Conservation (phyloP, 768 basidiomycete genomes). For the Kwoniella dejecticola region DNA sequence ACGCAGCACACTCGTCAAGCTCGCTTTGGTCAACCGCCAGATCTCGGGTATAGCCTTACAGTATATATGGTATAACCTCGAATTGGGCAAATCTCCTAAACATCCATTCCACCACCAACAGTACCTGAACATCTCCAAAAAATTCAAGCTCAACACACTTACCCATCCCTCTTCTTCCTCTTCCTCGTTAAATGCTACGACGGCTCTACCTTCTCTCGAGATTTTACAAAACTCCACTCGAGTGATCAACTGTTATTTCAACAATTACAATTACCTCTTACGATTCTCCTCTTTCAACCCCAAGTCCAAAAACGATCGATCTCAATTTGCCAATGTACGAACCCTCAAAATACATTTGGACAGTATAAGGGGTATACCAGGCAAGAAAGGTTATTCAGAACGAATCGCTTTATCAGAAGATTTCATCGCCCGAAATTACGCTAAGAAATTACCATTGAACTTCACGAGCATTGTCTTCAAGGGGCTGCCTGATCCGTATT, state of each 20-base stretch:
- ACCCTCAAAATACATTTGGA: conserved; percentile 2
- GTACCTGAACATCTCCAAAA: background rate
- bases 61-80: background rate
- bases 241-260: conserved; percentile 1
- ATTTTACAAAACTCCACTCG: background rate
- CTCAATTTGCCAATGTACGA: background rate
- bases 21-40: background rate
- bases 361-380: background rate
- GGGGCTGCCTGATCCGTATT: conserved; percentile 1
- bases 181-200: background rate
- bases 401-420: conserved; percentile 1
- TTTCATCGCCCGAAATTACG: background rate
- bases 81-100: background rate
- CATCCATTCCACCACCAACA: background rate
- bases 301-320: background rate
- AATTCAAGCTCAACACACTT: background rate
- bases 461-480: background rate
- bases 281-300: background rate
- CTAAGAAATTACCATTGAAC: background rate
- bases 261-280: background rate
- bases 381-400: background rate
- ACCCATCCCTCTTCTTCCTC: too few relatives aligned
- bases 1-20: background rate
- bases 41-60: background rate
- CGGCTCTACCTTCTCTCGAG: background rate